Conservation (phyloP, 2,329 filamentous ascomycete genomes). For the Cladosporium sp. region DNA sequence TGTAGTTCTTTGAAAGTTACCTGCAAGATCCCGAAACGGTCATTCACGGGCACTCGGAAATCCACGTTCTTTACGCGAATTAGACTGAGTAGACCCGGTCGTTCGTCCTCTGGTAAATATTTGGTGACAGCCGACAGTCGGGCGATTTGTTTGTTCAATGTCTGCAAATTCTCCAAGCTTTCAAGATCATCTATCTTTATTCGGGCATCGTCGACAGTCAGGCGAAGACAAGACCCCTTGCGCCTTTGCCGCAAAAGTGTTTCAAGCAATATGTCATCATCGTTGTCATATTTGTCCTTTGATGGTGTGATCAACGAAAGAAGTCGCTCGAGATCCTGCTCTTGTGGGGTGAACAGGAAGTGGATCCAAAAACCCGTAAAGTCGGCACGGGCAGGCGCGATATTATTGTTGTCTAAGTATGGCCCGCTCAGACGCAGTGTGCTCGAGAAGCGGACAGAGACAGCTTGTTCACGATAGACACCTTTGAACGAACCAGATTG, state of each 20-base stretch:
- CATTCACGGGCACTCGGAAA: slow-evolving; percentile 62
- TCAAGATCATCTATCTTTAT: slow-evolving; percentile 62
- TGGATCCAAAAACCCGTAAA: slow-evolving; percentile 69
- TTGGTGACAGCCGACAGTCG: slow-evolving; percentile 86
- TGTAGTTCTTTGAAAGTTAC: slow-evolving; percentile 64
- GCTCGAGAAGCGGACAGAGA: slow-evolving; percentile 10
- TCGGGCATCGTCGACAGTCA: slow-evolving; percentile 65
- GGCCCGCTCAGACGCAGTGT: slow-evolving; percentile 64
- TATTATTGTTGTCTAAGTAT: slow-evolving; percentile 53
- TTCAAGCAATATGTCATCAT: slow-evolving; percentile 93
- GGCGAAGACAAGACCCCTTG: slow-evolving; percentile 78
- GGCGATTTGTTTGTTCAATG: slow-evolving; percentile 74
- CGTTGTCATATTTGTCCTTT: slow-evolving; percentile 81
- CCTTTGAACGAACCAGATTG: slow-evolving; percentile 74
- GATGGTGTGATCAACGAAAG: slow-evolving; percentile 87
- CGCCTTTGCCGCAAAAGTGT: slow-evolving; percentile 81
- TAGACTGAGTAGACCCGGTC: slow-evolving; percentile 81
- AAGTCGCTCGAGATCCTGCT: slow-evolving; percentile 77
- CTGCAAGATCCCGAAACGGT: slow-evolving; percentile 65
- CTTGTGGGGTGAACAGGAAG: slow-evolving; percentile 70
- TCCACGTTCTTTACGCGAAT: slow-evolving; percentile 65
- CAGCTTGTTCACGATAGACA: slow-evolving; percentile 62
- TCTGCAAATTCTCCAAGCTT: slow-evolving; percentile 66
- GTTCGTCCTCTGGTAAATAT: slow-evolving; percentile 92
- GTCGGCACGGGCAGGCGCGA: slow-evolving; percentile 54